Base-by-base conservation (phyloP, 495 filamentous ascomycete species). In the Penicillium maclennaniae region DNA sequence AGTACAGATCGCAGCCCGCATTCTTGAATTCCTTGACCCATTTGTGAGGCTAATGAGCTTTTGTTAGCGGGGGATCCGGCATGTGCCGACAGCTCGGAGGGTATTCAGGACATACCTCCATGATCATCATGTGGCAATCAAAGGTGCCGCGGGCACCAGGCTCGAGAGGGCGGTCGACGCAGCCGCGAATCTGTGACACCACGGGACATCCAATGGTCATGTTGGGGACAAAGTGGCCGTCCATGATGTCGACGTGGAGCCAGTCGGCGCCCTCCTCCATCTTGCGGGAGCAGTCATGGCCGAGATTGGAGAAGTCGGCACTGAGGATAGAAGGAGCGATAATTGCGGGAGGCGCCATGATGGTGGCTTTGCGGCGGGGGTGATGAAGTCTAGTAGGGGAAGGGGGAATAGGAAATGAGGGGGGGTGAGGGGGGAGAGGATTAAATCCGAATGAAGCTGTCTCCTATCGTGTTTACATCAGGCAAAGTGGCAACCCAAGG, bases 51-150 rank as follows among this genome's bases (percentile, higher is more conserved):
- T 95, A 53, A 47, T 19, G 7, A 10, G 14, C 14, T 23, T 10
- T 15, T 20, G 28, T 44, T 27, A 44, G 42, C 20, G 19, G 7
- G 7, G 20, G n/a, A 26, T 10, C 42, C 14, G 23, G 20, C 1
- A 26, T 3, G 9, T 26, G 9, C 42, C 19, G 16, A 44, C 2
- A 26, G 42, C 41, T 49, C 6, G 27, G 28, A 45, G 40, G 10
- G 19, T 12, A 47, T 34, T 34, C 31, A 34, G 10, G 9, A 54
- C 66, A 45, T 28, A 93, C 91, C 88, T 98, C 93, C 61, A 87
- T 85, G 61, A 98, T 95, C 93, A 98, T 98, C 95, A 98, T 97
- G 69, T 98, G 93, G 81, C 93, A 98, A 72, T 98, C 93, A 62
- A 98, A 98, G 25, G 93, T 96, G 21, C 93, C 93, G 62, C 83